Percentiles rank a stretch among this genome's conserved stretches.
Evolutionary conservation across 176 grass and related monocot genomes (phyloP).

Genomic region (Eremochloa ophiuroides): DNA sequence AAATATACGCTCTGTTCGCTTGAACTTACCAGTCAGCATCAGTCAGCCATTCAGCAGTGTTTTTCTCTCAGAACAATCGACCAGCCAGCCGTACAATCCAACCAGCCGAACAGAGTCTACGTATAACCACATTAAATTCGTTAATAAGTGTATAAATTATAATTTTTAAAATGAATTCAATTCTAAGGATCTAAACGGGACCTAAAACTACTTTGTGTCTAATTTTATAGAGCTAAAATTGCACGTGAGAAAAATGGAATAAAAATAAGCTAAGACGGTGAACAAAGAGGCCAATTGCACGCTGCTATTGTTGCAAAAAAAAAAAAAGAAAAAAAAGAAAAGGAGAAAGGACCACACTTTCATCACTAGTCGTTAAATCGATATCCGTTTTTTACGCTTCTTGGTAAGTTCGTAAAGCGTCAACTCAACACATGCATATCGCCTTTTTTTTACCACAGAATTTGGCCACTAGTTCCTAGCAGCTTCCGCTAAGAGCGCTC

Average conservation of each 20-base stretch:
- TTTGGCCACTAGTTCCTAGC: not conserved
- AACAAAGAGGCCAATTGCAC: not conserved
- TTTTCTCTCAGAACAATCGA: no score
- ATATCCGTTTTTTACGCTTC: not conserved
- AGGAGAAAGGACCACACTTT: not conserved
- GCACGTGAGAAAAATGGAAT: not conserved
- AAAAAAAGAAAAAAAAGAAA: not conserved
- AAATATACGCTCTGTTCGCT: no score
- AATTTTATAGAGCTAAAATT: no score
- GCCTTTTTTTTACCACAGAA: not conserved
- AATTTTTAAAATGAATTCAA: no score
- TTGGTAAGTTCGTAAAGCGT: not conserved
- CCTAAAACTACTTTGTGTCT: no score
- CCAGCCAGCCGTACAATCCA: no score
- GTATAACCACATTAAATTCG: no score
- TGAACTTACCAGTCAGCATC: no score
- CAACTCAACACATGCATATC: not conserved
- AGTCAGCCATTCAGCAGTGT: no score
- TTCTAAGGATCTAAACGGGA: no score
- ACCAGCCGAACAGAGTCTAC: no score
- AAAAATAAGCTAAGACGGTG: not conserved
- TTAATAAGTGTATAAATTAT: no score
- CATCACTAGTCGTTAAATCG: not conserved
- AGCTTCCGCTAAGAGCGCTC: not conserved
- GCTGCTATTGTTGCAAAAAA: not conserved